Evolutionary conservation across 2,329 filamentous ascomycete genomes (phyloP).

Genomic region (Lachnellula arida): DNA sequence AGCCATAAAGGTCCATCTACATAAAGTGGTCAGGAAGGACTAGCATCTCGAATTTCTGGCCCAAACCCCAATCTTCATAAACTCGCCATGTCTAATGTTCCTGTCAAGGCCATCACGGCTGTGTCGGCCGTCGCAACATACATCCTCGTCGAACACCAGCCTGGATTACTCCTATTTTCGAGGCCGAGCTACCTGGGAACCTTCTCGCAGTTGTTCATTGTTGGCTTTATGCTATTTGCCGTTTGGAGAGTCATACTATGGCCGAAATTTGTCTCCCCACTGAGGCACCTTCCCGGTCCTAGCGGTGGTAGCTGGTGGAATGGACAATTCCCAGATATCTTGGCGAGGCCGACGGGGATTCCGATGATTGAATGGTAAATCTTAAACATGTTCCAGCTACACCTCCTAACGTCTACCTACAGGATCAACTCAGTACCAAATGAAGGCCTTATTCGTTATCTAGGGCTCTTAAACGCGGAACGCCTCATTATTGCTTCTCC

Average conservation of each 20-base stretch:
- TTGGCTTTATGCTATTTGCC: constrained; percentile 33
- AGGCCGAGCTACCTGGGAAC: constrained; percentile 35
- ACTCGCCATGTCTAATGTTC: constrained; percentile 11
- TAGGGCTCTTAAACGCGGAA: constrained; percentile 57
- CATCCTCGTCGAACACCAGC: constrained; percentile 18
- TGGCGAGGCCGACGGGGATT: constrained; percentile 36
- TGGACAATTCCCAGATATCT: constrained; percentile 39
- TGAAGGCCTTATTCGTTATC: constrained; percentile 64
- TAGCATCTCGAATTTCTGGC: neutral
- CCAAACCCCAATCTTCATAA: too few species aligned
- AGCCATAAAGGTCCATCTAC: too few species aligned
- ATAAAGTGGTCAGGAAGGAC: too few species aligned
- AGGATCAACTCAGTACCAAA: constrained; percentile 59
- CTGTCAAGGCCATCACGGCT: constrained; percentile 22
- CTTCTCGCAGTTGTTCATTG: constrained; percentile 36
- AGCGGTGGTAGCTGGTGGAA: constrained; percentile 39
- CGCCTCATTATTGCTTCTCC: constrained; percentile 57
- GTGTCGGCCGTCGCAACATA: constrained; percentile 22
- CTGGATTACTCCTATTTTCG: constrained; percentile 24
- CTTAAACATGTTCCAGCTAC: neutral
- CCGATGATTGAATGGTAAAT: constrained; percentile 35
- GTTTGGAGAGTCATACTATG: constrained; percentile 48
- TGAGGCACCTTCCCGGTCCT: constrained; percentile 52
- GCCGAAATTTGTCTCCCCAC: constrained; percentile 52
- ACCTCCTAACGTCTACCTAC: neutral